Evolutionary conservation across 202 grass and related monocot species (phyloP).

Genomic region (Hordeum pubiflorum): DNA sequence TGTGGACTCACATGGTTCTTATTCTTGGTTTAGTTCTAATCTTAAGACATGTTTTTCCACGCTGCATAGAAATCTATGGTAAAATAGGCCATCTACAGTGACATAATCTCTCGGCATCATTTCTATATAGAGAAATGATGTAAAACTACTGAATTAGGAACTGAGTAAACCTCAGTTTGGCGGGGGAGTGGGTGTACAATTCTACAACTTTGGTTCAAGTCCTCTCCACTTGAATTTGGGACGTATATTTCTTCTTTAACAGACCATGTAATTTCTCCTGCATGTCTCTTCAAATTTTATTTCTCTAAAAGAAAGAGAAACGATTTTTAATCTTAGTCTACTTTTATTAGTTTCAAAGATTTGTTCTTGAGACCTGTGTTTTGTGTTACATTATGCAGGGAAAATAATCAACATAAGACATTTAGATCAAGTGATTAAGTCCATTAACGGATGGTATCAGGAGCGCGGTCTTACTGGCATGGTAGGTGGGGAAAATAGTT

Average conservation of each 20-base stretch:
- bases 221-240: not conserved
- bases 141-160: not conserved
- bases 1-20: not conserved
- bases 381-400: slow-evolving; percentile 64
- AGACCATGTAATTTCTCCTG: not conserved
- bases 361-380: slow-evolving; percentile 14
- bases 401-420: slow-evolving; percentile 97
- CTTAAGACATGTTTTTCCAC: not conserved
- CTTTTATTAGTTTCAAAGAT: not conserved
- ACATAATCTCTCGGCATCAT: not conserved
- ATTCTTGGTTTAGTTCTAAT: not conserved
- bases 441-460: slow-evolving; percentile 80
- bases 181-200: not conserved
- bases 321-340: not conserved
- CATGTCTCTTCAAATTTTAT: not conserved
- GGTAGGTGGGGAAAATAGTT: slow-evolving; percentile 32
- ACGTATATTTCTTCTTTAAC: not conserved
- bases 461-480: slow-evolving; percentile 81
- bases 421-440: slow-evolving; percentile 87
- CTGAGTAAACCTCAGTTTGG: not conserved
- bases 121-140: not conserved
- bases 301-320: not conserved
- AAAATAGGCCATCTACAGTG: not conserved
- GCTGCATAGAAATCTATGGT: not conserved
- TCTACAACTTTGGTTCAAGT: not conserved